Base-by-base conservation (phyloP, 2,329 filamentous ascomycete genomes). In the Sporothrix sp. region DNA sequence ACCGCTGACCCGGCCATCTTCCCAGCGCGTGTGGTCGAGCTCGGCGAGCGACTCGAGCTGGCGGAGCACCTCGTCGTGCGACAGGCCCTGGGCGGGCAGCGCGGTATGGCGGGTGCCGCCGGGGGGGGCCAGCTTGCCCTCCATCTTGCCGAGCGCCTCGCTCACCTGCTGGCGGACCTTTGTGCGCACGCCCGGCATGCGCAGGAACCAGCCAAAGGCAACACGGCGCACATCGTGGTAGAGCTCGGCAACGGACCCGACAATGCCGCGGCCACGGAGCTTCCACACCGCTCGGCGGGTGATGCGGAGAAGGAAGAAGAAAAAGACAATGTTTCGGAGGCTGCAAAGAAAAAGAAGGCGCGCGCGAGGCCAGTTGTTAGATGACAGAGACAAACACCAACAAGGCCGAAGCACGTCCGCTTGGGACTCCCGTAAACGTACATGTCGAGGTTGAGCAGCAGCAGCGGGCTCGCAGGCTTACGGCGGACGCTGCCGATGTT, bases 1-100 rank as follows among this genome's bases (percentile, higher is more conserved):
- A 27, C 93, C 93, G 37, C 87, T 94, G 50, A 98, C 93, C 57
- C 81, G 84, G 8, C 93, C 93, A 66, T 97, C 91, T 68, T 98
- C 93, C 93, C 93, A 98, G 57, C 85, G 79, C 2, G 90, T 95
- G 68, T 97, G 93, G 61, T 96, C 84, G 85, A 98, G 86, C 44
- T 76, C 81, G 14, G 84, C 82, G 58, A 98, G 73, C 58, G 81
- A 79, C 54, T 83, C 79, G 55, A 98, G 76, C 72, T 96, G 91
- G 54, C 80, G 78, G 59, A 82, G 79, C 37, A 98, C 78, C 56
- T 82, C 80, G 16, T 96, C 89, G 37, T 83, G 75, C 23, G 78
- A 75, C 83, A 90, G 87, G 64, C 90, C 91, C 62, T 91, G 81
- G 64, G 84, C 84, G 4, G 93, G 93, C 14, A 98, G 74, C 6